phyloP scores from a whole-genome alignment of 371 early-diverging fungal genomes.

The Mucor mucedo region DNA sequence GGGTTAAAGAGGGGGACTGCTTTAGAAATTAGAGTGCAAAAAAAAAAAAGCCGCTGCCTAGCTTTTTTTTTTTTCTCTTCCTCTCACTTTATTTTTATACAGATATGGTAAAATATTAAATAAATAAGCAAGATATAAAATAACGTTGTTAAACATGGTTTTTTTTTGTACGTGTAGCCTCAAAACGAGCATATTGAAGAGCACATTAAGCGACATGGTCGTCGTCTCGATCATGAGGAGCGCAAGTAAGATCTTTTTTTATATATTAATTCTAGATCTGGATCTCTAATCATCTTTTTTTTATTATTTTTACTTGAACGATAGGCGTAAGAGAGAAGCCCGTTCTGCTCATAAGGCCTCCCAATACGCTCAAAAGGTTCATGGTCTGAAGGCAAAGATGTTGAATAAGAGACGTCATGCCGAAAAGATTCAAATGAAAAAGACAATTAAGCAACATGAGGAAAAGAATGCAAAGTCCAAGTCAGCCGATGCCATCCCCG shows the following conservation, averaged over 20 bases:
- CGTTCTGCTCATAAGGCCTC: constrained; percentile 91
- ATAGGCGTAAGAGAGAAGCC: constrained; percentile 96
- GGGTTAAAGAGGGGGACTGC: not conserved
- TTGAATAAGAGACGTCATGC: constrained; percentile 98
- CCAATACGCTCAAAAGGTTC: constrained; percentile 96
- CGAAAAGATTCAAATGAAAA: constrained; percentile 99
- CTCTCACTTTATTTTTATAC: constrained; percentile 2
- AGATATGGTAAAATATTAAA: constrained; percentile 20
- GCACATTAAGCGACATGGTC: constrained; percentile 97
- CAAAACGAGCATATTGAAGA: constrained; percentile 99
- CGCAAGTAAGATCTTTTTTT: constrained; percentile 73
- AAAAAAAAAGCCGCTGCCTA: constrained; percentile 1
- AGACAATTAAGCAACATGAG: constrained; percentile 97
- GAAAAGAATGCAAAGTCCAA: constrained; percentile 93
- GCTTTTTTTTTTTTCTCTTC: constrained; percentile 6
- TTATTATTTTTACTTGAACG: not conserved
- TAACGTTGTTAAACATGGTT: not conserved
- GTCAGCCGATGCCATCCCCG: constrained; percentile 86
- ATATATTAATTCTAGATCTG: too few species aligned
- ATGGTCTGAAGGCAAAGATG: constrained; percentile 98
- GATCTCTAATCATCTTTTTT: not conserved
- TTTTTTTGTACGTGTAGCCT: constrained; percentile 67
- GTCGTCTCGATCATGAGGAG: constrained; percentile 96
- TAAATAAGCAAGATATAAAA: not conserved
- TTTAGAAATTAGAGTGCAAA: not conserved